Conservation (phyloP, 2,329 filamentous ascomycete species). For the Didymella segeticola region DNA sequence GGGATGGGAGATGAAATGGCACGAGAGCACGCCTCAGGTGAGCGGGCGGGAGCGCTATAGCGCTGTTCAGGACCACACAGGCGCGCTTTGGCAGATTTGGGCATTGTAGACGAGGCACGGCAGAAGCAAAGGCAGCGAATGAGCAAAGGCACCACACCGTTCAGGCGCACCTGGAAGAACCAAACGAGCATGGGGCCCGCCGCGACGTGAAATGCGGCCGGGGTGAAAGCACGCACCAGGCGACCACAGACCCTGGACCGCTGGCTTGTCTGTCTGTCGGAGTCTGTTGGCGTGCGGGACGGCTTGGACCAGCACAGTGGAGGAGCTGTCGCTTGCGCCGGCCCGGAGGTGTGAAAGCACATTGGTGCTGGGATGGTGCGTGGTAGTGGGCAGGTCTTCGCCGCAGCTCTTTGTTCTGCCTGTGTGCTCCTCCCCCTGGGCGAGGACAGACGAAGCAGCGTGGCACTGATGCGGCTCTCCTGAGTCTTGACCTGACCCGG, state of each 20-base stretch:
- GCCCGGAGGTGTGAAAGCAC: constrained; percentile 34
- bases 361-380: constrained; percentile 19
- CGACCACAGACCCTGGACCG: constrained; percentile 42
- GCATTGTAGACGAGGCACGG: constrained; percentile 50
- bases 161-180: constrained; percentile 41
- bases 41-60: constrained; percentile 47
- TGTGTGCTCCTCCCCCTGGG: background rate
- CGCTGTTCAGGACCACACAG: no score
- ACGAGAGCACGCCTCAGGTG: constrained; percentile 47
- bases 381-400: constrained; percentile 9
- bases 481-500: no score
- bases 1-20: constrained; percentile 42
- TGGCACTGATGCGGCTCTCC: constrained; percentile 40
- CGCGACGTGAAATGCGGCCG: constrained; percentile 43
- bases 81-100: constrained; percentile 47
- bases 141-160: constrained; percentile 48
- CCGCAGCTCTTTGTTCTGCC: constrained; percentile 6
- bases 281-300: constrained; percentile 48
- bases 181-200: constrained; percentile 41
- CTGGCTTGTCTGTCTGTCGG: constrained; percentile 41
- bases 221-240: constrained; percentile 39
- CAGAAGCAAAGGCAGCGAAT: constrained; percentile 46
- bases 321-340: constrained; percentile 47
- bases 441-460: constrained; percentile 6
- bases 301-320: constrained; percentile 49